Percentiles rank a stretch among this genome's conserved stretches.
These are phyloP conservation scores for Wickerhamiella siamensis DNA, from an alignment of 805 yeast species.

Conservation along the genomic window DNA sequence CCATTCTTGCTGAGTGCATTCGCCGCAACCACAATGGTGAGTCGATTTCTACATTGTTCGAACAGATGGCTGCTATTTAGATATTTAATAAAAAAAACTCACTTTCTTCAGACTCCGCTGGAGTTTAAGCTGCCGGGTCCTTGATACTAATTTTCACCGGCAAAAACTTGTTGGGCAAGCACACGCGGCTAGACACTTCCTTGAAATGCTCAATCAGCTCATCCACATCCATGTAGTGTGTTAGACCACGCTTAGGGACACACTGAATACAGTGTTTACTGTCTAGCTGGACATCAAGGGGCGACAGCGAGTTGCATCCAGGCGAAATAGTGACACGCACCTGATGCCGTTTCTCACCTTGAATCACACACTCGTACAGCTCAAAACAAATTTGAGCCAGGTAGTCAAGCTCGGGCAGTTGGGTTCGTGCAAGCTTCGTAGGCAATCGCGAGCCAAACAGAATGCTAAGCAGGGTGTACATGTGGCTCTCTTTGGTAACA, in stretches of 20 bases:
- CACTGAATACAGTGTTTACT: constrained; percentile 94
- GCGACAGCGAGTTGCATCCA: constrained; percentile 97
- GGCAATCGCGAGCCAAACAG: constrained; percentile 86
- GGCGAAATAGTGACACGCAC: constrained; percentile 87
- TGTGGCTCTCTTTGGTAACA: constrained; percentile 94
- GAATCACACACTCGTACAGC: constrained; percentile 63
- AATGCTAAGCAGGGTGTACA: constrained; percentile 81
- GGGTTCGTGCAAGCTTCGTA: constrained; percentile 89
- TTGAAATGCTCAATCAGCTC: constrained; percentile 68
- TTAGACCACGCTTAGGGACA: constrained; percentile 77
- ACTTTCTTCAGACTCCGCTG: too few species aligned
- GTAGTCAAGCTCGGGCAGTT: constrained; percentile 91
- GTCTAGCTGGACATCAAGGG: constrained; percentile 90
- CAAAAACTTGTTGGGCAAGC: constrained; percentile 63
- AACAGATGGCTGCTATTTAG: constrained; percentile 48
- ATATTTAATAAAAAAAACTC: not conserved
- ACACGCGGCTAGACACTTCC: constrained; percentile 72
- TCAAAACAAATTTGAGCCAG: constrained; percentile 90
- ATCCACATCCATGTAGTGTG: constrained; percentile 87
- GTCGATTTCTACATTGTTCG: constrained; percentile 83
- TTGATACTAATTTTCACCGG: constrained; percentile 18
- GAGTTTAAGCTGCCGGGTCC: constrained; percentile 1
- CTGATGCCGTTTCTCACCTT: constrained; percentile 66
- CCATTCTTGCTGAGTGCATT: constrained; percentile 94
- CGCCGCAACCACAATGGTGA: constrained; percentile 98